Evolutionary conservation across 768 basidiomycete genomes (phyloP).

Genomic region (Agaricus sinodeliciosus): DNA sequence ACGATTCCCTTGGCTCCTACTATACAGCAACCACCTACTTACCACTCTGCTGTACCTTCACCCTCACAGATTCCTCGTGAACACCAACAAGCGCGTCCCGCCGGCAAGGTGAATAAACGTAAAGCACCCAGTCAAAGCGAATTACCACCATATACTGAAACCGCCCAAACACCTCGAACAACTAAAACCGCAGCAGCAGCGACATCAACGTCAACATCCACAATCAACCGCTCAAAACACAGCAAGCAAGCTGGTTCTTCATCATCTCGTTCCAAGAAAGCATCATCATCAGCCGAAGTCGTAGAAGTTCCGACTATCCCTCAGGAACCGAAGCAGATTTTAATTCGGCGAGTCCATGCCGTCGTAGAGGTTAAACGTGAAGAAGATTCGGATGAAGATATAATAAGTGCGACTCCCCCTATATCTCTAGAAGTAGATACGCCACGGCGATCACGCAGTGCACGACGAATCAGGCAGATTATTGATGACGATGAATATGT

Average conservation of each 20-base stretch:
- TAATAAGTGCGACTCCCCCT: background rate
- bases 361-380: constrained; percentile 62
- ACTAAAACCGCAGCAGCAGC: constrained; percentile 16
- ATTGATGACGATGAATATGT: constrained; percentile 13
- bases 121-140: constrained; percentile 9
- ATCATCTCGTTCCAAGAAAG: background rate
- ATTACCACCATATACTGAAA: constrained; percentile 6
- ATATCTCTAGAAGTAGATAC: constrained; percentile 10
- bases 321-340: constrained; percentile 17
- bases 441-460: constrained; percentile 3
- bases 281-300: background rate
- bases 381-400: constrained; percentile 34
- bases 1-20: background rate
- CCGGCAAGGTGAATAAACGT: constrained; percentile 6
- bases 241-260: background rate
- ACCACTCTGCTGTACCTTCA: constrained; percentile 11
- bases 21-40: constrained; percentile 3
- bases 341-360: constrained; percentile 64
- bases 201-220: constrained; percentile 21
- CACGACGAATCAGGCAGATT: constrained; percentile 9
- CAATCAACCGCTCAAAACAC: constrained; percentile 14
- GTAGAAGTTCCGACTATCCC: background rate
- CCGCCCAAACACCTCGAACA: constrained; percentile 9
- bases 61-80: background rate
- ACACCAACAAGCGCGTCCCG: background rate